phyloP scores from a whole-genome alignment of 805 yeast species.

The Candida ovalis region DNA sequence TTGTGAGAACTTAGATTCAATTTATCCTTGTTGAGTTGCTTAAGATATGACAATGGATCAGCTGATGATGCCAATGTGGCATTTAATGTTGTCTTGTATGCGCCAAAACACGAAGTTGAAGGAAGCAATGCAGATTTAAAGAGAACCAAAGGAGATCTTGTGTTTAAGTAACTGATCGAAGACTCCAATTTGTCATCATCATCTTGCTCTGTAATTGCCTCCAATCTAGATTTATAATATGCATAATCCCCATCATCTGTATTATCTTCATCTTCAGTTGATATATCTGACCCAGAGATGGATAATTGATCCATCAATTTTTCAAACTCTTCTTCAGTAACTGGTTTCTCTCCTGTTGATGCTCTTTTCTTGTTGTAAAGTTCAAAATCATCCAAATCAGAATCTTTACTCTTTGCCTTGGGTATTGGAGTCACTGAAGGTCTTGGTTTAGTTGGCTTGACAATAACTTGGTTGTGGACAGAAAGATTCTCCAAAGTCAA shows the following conservation, averaged over 20 bases:
- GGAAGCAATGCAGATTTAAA: conserved; percentile 49
- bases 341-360: conserved; percentile 39
- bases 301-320: conserved; percentile 47
- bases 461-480: conserved; percentile 4
- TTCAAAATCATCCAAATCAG: conserved; percentile 14
- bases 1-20: conserved; percentile 28
- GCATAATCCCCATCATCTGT: background rate
- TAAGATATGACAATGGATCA: conserved; percentile 50
- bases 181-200: conserved; percentile 28
- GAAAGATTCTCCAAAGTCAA: conserved; percentile 1
- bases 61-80: conserved; percentile 31
- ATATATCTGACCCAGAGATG: conserved; percentile 55
- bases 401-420: background rate
- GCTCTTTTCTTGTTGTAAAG: conserved; percentile 52
- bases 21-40: conserved; percentile 15
- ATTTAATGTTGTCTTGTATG: conserved; percentile 61
- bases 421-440: background rate
- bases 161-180: conserved; percentile 51
- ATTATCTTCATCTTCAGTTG: conserved; percentile 3
- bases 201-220: background rate
- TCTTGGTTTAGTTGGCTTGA: conserved; percentile 7
- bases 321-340: conserved; percentile 59
- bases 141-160: conserved; percentile 65
- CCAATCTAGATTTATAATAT: background rate
- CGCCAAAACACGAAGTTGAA: conserved; percentile 50